Evolutionary conservation across 805 yeast species (phyloP).

Genomic region (Pichia paraexigua): DNA sequence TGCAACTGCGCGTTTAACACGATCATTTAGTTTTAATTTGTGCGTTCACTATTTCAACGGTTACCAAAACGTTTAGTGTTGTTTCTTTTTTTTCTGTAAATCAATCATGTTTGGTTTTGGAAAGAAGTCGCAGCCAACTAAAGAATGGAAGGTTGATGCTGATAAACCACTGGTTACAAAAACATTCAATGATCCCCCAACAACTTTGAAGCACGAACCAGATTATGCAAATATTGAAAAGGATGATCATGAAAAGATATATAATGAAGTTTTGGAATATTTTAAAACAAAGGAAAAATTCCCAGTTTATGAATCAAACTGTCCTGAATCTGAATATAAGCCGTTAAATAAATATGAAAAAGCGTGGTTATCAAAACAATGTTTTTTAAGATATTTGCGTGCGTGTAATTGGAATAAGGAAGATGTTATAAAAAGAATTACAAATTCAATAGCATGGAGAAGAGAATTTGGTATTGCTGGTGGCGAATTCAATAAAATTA

Average conservation of each 20-base stretch:
- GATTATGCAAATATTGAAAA: slow-evolving; percentile 40
- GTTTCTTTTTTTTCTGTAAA: not conserved
- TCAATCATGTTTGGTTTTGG: slow-evolving; percentile 25
- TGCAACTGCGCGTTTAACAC: not conserved
- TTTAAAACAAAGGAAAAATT: slow-evolving; percentile 43
- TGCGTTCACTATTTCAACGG: not conserved
- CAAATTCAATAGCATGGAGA: slow-evolving; percentile 81
- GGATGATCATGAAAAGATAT: slow-evolving; percentile 50
- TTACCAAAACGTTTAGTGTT: not conserved
- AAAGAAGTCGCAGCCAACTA: slow-evolving; percentile 14
- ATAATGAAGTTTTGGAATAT: slow-evolving; percentile 48
- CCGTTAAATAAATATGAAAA: slow-evolving; percentile 49
- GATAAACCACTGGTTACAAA: slow-evolving; percentile 16
- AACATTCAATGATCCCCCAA: slow-evolving; percentile 52
- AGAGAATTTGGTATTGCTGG: slow-evolving; percentile 76
- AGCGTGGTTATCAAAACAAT: slow-evolving; percentile 88
- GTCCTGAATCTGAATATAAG: slow-evolving; percentile 26
- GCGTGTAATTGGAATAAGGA: slow-evolving; percentile 84
- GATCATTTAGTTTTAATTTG: not conserved
- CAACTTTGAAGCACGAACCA: slow-evolving; percentile 26
- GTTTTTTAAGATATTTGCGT: slow-evolving; percentile 78
- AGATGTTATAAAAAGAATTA: slow-evolving; percentile 66
- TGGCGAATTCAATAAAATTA: slow-evolving; percentile 40
- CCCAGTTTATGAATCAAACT: slow-evolving; percentile 42
- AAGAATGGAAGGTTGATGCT: slow-evolving; percentile 23